Percentiles rank a stretch among this genome's conserved stretches.
Evolutionary conservation across 441 rosid species (phyloP).

Genomic region (Adansonia madagascariensis): DNA sequence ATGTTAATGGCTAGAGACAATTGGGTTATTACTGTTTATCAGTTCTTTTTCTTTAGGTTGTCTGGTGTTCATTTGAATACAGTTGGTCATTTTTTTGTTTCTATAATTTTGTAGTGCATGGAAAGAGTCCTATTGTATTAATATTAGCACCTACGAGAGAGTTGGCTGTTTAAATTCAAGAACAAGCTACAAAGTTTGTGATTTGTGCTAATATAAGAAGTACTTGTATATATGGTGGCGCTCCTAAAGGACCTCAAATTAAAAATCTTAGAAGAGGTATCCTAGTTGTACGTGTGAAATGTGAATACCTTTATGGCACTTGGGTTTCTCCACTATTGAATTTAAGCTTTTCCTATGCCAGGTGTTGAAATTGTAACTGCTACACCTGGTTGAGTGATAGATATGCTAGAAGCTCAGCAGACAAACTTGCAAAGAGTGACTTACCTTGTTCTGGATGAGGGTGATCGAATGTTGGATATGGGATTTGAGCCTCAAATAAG

Average conservation of each 20-base stretch:
- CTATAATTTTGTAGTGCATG: slow-evolving; percentile 50
- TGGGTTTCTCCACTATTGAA: slow-evolving; percentile 14
- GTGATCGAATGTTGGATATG: slow-evolving; percentile 99
- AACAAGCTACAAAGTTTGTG: slow-evolving; percentile 81
- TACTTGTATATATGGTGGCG: slow-evolving; percentile 95
- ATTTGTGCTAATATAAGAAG: slow-evolving; percentile 63
- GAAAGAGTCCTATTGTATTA: slow-evolving; percentile 85
- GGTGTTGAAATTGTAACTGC: slow-evolving; percentile 97
- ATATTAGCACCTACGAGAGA: slow-evolving; percentile 96
- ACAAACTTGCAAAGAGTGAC: slow-evolving; percentile 88
- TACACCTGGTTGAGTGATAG: slow-evolving; percentile 95
- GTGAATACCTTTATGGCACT: slow-evolving; percentile 13
- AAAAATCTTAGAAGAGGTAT: slow-evolving; percentile 91
- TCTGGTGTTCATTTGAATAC: not conserved
- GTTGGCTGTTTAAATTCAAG: slow-evolving; percentile 94
- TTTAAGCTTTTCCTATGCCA: slow-evolving; percentile 31
- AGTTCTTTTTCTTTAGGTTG: not conserved
- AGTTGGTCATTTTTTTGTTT: not conserved
- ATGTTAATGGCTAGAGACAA: slow-evolving; percentile 85
- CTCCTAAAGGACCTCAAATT: slow-evolving; percentile 97
- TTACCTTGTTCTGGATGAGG: slow-evolving; percentile 98
- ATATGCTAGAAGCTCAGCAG: slow-evolving; percentile 87
- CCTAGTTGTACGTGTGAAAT: slow-evolving; percentile 16
- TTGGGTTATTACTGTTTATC: slow-evolving; percentile 56
- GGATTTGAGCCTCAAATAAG: slow-evolving; percentile 98